Evolutionary conservation across 306 rosid genomes (phyloP).

Genomic region (Fragaria vesca): DNA sequence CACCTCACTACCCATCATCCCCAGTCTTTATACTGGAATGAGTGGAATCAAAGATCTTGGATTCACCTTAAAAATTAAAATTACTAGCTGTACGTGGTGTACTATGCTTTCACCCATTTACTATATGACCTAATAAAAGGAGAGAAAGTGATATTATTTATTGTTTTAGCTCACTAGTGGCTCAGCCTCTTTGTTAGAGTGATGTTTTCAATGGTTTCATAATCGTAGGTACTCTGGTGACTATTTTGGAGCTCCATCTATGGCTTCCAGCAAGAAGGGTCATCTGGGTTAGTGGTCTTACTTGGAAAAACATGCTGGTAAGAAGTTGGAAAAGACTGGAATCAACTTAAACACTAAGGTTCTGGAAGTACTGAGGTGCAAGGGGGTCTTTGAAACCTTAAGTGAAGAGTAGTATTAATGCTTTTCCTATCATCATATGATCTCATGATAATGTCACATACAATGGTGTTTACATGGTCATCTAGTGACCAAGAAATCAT

Average conservation of each 20-base stretch:
- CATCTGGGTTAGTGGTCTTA: neutral
- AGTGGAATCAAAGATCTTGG: neutral
- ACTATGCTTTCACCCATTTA: neutral
- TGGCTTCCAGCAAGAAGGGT: conserved; percentile 9
- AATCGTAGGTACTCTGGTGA: neutral
- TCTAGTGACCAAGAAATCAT: too few species aligned
- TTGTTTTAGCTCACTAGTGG: neutral
- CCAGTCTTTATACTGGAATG: neutral
- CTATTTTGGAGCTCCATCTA: neutral
- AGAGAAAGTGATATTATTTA: neutral
- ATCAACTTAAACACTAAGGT: neutral
- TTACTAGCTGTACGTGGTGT: neutral
- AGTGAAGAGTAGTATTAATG: neutral
- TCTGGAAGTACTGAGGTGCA: neutral
- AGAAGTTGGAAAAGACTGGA: neutral
- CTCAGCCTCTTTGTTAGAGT: neutral
- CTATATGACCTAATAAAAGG: neutral
- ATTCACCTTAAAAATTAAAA: neutral
- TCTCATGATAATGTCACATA: neutral
- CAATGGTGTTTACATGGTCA: too few species aligned
- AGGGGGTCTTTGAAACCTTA: too few species aligned
- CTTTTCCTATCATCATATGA: neutral
- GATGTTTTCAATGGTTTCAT: neutral
- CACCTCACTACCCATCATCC: conserved; percentile 39
- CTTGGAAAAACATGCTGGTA: conserved; percentile 2